Evolutionary conservation across 2,329 filamentous ascomycete species (phyloP).

Genomic region (Exophiala sideris): DNA sequence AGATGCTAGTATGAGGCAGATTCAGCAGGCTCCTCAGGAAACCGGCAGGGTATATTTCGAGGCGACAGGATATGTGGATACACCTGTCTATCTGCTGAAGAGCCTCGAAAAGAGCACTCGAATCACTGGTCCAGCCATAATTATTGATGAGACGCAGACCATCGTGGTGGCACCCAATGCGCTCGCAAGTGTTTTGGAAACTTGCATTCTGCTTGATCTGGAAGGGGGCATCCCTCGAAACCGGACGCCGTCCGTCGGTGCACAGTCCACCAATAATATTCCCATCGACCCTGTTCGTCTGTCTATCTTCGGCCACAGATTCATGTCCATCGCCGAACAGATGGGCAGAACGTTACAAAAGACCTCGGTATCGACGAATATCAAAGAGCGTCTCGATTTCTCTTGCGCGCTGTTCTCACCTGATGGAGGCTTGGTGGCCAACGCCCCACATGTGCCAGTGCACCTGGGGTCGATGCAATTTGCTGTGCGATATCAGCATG

Average conservation of each 20-base stretch:
- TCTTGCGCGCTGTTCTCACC: slow-evolving; percentile 78
- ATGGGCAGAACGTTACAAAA: slow-evolving; percentile 78
- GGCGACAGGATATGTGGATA: slow-evolving; percentile 32
- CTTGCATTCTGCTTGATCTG: slow-evolving; percentile 41
- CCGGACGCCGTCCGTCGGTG: slow-evolving; percentile 46
- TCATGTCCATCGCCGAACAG: slow-evolving; percentile 83
- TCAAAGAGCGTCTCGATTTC: slow-evolving; percentile 77
- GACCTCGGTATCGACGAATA: slow-evolving; percentile 74
- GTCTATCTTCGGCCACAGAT: slow-evolving; percentile 75
- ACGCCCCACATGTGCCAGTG: slow-evolving; percentile 73
- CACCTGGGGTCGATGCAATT: slow-evolving; percentile 84
- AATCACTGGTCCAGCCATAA: slow-evolving; percentile 31
- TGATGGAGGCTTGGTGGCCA: slow-evolving; percentile 66
- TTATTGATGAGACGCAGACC: slow-evolving; percentile 45
- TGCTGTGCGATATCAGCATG: slow-evolving; percentile 72
- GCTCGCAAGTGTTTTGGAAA: slow-evolving; percentile 37
- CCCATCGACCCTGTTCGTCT: slow-evolving; percentile 73
- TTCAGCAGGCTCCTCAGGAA: background rate
- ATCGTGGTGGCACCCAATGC: slow-evolving; percentile 41
- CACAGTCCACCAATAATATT: slow-evolving; percentile 42
- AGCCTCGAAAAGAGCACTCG: slow-evolving; percentile 34
- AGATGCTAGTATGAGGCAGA: background rate
- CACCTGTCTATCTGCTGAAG: slow-evolving; percentile 37
- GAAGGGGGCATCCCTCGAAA: slow-evolving; percentile 58
- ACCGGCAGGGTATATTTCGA: slow-evolving; percentile 36